Evolutionary conservation across 2,329 filamentous ascomycete genomes (phyloP), one percentile per base, ranked within the genome.

Genomic region (Apiospora malaysiana): DNA sequence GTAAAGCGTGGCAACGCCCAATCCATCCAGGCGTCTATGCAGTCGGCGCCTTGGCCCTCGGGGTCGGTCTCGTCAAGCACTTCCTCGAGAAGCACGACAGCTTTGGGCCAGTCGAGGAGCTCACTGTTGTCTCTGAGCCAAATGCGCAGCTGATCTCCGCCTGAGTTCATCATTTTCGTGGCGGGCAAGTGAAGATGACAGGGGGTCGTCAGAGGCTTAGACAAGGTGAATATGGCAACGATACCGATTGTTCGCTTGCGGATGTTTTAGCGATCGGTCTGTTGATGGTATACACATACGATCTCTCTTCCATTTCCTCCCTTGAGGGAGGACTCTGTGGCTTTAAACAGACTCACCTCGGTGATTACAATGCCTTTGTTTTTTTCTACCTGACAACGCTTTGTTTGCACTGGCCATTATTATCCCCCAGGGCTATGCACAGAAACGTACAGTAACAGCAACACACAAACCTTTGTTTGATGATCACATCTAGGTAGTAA

Each of bases 11-110:
- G 32, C 56, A 63, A 32, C 21, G 56, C 56, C 56, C 56, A 63
- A 12, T n/a, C n/a, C 56, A 63, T 63, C 56, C 56, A 63, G 32
- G 56, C 56, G 18, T 63, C 56, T n/a, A 63, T 63, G 32, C 56
- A 63, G 56, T 63, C 56, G 27, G 56, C 56, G 4, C 56, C 32
- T 10, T 40, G 4, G 18, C 40, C n/a, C 8, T n/a, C 21, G 27
- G n/a, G 9, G 16, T n/a, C 16, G 9, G 56, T 40, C 56, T 63
- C 56, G 56, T 63, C 56, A 7, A 63, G 27, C 9, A 40, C 32
- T 5, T n/a, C 4, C 2, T 40, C 32, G 9, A 63, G 32, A 4
- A 63, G 56, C 32, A 40, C 56, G 32, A 63, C 2, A 8, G 56
- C 32, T 18, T 63, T 7, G 1, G 12, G 8, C 56, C 32, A 63